phyloP scores from a whole-genome alignment of 2,329 filamentous ascomycete genomes.

The Penicillium oxalicum region DNA sequence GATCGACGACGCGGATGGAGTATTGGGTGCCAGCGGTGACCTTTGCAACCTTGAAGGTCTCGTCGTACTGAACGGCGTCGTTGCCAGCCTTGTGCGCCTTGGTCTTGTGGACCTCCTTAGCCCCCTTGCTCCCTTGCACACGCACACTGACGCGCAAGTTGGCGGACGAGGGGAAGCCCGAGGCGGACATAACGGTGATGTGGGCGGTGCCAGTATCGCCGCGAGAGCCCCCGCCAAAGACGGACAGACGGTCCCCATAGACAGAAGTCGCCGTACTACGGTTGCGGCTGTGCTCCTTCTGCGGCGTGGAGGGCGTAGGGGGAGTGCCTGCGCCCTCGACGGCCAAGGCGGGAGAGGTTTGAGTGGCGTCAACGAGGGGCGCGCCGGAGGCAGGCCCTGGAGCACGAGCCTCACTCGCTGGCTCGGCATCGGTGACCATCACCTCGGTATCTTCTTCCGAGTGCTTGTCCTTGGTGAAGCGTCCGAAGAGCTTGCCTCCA shows the following conservation, averaged over 20 bases:
- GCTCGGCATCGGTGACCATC: constrained; percentile 19
- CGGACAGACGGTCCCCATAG: constrained; percentile 48
- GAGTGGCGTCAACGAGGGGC: background rate
- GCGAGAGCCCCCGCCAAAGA: constrained; percentile 40
- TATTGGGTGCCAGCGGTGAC: constrained; percentile 73
- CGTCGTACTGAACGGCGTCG: constrained; percentile 62
- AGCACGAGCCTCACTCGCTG: constrained; percentile 13
- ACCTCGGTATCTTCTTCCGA: constrained; percentile 29
- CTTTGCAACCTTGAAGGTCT: constrained; percentile 66
- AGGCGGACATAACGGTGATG: constrained; percentile 73
- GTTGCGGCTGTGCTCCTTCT: constrained; percentile 42
- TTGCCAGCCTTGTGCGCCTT: constrained; percentile 71
- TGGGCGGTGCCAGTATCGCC: constrained; percentile 67
- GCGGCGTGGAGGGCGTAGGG: constrained; percentile 20
- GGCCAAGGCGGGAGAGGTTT: no score
- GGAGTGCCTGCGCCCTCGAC: constrained; percentile 2
- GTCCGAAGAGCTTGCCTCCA: constrained; percentile 66
- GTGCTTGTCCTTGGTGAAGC: constrained; percentile 47
- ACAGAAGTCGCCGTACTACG: constrained; percentile 45
- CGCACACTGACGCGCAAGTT: constrained; percentile 74
- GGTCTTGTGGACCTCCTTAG: constrained; percentile 82
- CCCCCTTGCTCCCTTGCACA: constrained; percentile 59
- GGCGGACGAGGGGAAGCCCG: constrained; percentile 67
- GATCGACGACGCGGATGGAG: constrained; percentile 77
- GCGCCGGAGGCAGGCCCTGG: constrained; percentile 5